Percentiles rank a stretch among this genome's conserved stretches.
Evolutionary conservation across 495 filamentous ascomycete genomes (phyloP).

Genomic region (Corynascus novoguineensis): DNA sequence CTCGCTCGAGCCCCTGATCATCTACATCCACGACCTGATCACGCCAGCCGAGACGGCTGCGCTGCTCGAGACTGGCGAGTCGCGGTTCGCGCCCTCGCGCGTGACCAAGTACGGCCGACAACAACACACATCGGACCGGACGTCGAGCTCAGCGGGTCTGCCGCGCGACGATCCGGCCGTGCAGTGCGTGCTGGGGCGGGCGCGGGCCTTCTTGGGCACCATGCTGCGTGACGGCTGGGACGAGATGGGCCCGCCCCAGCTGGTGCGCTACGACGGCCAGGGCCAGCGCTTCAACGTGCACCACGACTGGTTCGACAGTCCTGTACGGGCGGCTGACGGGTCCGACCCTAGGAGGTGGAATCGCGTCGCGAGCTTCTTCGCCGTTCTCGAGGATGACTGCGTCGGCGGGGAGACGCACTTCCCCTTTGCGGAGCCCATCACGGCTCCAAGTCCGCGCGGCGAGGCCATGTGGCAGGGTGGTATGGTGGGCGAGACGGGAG

Average conservation of each 20-base stretch:
- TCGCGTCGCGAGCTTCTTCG: conserved; percentile 46
- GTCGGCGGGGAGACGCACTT: conserved; percentile 46
- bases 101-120: conserved; percentile 37
- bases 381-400: conserved; percentile 40
- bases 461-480: conserved; percentile 23
- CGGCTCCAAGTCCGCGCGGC: conserved; percentile 15
- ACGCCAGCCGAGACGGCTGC: conserved; percentile 32
- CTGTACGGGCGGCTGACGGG: conserved; percentile 25
- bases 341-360: conserved; percentile 35
- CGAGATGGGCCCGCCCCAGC: conserved; percentile 45
- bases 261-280: conserved; percentile 44
- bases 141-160: conserved; percentile 41
- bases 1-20: conserved; percentile 42
- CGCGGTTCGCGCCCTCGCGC: conserved; percentile 35
- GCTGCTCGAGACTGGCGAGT: conserved; percentile 36
- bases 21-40: conserved; percentile 44
- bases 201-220: conserved; percentile 40
- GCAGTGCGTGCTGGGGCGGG: conserved; percentile 37
- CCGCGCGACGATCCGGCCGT: conserved; percentile 39
- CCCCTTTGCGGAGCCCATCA: conserved; percentile 34
- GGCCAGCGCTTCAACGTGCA: conserved; percentile 45
- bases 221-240: conserved; percentile 40
- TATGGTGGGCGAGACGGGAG: neutral
- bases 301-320: conserved; percentile 43
- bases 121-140: conserved; percentile 35